Evolutionary conservation across 352 stramenopile species (phyloP).

Genomic region (Discostella stelligera): DNA sequence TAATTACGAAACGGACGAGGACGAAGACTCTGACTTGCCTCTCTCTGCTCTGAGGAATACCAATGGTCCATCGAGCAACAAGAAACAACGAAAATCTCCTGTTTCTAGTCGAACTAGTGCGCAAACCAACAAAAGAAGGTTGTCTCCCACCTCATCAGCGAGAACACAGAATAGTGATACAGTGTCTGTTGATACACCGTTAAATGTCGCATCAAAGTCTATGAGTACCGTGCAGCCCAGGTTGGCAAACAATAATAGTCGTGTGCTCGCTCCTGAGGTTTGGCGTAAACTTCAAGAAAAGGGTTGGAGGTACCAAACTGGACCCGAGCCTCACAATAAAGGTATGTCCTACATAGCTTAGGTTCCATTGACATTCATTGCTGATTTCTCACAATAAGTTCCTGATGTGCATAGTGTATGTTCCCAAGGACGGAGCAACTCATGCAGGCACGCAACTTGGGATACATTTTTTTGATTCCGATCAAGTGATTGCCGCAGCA

Average conservation of each 20-base stretch:
- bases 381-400: neutral
- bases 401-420: slow-evolving; percentile 36
- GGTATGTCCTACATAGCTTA: slow-evolving; percentile 5
- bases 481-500: slow-evolving; percentile 40
- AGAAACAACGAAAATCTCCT: slow-evolving; percentile 9
- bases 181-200: slow-evolving; percentile 22
- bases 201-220: neutral
- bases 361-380: slow-evolving; percentile 8
- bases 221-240: neutral
- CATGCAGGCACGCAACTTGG: slow-evolving; percentile 40
- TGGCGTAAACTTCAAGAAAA: slow-evolving; percentile 46
- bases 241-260: neutral
- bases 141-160: slow-evolving; percentile 1
- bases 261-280: slow-evolving; percentile 22
- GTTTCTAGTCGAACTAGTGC: slow-evolving; percentile 10
- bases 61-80: slow-evolving; percentile 3
- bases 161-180: slow-evolving; percentile 5
- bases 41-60: slow-evolving; percentile 35
- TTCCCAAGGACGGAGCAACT: slow-evolving; percentile 44
- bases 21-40: slow-evolving; percentile 20
- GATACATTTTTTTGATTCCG: slow-evolving; percentile 51
- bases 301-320: slow-evolving; percentile 43
- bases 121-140: slow-evolving; percentile 6
- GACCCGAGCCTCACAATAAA: slow-evolving; percentile 49
- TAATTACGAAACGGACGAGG: neutral